Evolutionary conservation across 176 grass and related monocot species (phyloP).

Genomic region (Cenchrus americanus): DNA sequence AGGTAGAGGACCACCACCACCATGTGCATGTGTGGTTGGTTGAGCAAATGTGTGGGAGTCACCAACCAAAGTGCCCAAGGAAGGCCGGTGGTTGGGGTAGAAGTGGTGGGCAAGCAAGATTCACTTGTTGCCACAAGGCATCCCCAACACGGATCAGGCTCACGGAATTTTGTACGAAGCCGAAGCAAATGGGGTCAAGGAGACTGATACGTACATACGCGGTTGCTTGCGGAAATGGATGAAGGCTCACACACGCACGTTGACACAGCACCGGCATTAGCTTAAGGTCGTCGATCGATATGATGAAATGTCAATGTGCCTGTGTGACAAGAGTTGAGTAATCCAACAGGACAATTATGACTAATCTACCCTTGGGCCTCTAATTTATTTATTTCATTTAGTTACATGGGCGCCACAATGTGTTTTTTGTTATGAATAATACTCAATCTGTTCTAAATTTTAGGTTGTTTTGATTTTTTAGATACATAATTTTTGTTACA

Average conservation of each 20-base stretch:
- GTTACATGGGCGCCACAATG: too few relatives aligned
- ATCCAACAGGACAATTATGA: too few relatives aligned
- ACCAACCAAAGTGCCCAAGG: slow-evolving; percentile 4
- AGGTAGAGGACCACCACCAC: too few relatives aligned
- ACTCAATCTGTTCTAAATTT: too few relatives aligned
- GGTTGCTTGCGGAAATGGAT: neutral
- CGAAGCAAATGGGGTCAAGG: neutral
- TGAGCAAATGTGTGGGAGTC: slow-evolving; percentile 49
- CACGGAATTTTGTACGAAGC: neutral
- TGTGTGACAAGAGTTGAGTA: too few relatives aligned
- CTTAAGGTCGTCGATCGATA: neutral
- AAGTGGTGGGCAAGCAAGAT: slow-evolving; percentile 46
- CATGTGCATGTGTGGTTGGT: slow-evolving; percentile 43
- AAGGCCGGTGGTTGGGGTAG: slow-evolving; percentile 5
- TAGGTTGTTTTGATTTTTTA: too few relatives aligned
- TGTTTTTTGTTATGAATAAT: too few relatives aligned
- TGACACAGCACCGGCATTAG: neutral
- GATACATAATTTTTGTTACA: too few relatives aligned
- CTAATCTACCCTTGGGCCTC: too few relatives aligned
- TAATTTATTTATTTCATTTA: too few relatives aligned
- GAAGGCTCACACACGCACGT: neutral
- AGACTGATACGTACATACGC: neutral
- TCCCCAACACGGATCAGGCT: slow-evolving; percentile 1
- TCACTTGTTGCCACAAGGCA: neutral
- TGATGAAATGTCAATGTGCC: too few relatives aligned